Conservation (phyloP, 345 rosid genomes). For the Salix udensis region DNA sequence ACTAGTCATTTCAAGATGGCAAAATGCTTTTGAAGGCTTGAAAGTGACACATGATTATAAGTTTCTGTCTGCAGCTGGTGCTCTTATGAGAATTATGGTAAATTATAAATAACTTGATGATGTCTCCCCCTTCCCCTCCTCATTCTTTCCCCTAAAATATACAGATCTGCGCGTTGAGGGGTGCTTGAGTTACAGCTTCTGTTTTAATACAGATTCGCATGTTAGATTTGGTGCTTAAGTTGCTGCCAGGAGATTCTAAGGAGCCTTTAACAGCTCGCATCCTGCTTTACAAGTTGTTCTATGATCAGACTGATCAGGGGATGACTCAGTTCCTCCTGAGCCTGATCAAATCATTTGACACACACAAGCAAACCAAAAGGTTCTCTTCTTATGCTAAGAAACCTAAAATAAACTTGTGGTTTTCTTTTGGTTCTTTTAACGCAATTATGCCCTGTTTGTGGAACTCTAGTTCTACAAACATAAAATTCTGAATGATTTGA, state of each 20-base stretch:
- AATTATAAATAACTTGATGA: not conserved
- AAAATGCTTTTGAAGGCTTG: conserved; percentile 68
- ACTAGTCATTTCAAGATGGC: conserved; percentile 83
- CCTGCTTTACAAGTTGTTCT: conserved; percentile 89
- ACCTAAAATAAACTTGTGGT: not conserved
- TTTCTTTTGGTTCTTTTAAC: not conserved
- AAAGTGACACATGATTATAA: conserved; percentile 76
- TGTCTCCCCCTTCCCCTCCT: not conserved
- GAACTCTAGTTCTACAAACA: not conserved
- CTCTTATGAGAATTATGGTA: conserved; percentile 85
- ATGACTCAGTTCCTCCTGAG: conserved; percentile 85
- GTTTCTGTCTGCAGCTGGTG: conserved; percentile 74
- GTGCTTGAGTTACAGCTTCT: conserved; percentile 4
- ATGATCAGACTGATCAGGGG: conserved; percentile 93
- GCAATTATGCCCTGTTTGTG: not conserved
- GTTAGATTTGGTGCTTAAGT: conserved; percentile 68
- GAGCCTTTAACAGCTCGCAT: conserved; percentile 88
- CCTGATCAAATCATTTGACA: conserved; percentile 69
- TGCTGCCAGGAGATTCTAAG: conserved; percentile 66
- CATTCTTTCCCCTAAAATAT: not conserved
- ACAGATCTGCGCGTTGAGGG: not conserved
- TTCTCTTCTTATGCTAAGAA: conserved; percentile 14
- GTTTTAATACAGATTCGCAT: conserved; percentile 57
- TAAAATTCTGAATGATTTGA: not conserved
- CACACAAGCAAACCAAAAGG: conserved; percentile 86